Evolutionary conservation across 2,329 filamentous ascomycete genomes (phyloP), one percentile per base, ranked within the genome.

Genomic region (Colletotrichum falcatum): DNA sequence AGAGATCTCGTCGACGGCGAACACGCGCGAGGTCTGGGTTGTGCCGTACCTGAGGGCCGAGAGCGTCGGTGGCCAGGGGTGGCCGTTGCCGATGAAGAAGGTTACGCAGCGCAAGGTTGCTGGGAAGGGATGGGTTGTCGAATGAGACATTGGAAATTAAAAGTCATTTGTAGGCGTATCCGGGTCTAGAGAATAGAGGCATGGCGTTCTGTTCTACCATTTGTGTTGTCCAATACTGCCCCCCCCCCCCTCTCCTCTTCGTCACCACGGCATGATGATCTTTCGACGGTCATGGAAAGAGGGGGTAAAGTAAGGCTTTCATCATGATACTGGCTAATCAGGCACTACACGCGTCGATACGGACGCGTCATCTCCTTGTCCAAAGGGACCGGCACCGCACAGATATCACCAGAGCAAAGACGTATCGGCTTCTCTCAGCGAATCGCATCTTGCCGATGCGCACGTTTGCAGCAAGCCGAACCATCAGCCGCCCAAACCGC

Each of bases 81-180:
- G 95, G 95, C 92, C 93, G 16, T 80, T 99, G 78, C 92, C 93
- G 4, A 91, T 92, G n/a, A 91, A 90, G 81, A 97, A 93, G 83
- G 92, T 98, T 51, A 86, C 89, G 75, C 95, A 98, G 83, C 90
- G 83, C 81, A 94, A 91, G 81, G 88, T 94, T 70, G 78, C 85
- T 1, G 92, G 89, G 48, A 89, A 89, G 74, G 92, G 92, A 0
- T 97, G 94, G 94, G 87, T 92, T 74, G 88, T 92, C 71, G 91
- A 86, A 73, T 89, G 30, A 67, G 35, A 23, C 20, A 33, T 53
- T 39, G 35, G 53, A 30, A 56, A 39, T 30, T 3, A 28, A 66
- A 56, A 56, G 37, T 33, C 23, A 14, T n/a, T 30, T 44, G 49
- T 54, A 54, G 14, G 23, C 26, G 54, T 42, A 44, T 42, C 35